phyloP scores from a whole-genome alignment of 1,284 basidiomycete genomes.

The Microbotryum intermedium region DNA sequence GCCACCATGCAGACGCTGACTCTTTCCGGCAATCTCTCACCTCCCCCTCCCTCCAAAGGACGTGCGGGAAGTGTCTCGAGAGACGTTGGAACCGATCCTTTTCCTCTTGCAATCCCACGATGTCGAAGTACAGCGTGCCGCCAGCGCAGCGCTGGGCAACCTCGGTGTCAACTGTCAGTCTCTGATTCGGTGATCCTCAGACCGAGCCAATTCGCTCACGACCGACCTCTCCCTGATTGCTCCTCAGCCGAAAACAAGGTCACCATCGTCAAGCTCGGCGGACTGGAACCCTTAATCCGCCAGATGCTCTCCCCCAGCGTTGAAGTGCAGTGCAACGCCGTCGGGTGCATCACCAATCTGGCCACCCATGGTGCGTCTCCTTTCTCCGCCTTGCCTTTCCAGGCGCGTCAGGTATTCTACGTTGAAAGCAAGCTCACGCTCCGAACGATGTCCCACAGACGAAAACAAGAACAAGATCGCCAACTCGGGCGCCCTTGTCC shows the following conservation, averaged over 20 bases:
- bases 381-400: neutral
- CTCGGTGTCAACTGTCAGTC: conserved; percentile 91
- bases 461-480: conserved; percentile 99
- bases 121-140: conserved; percentile 96
- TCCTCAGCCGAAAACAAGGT: conserved; percentile 90
- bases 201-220: neutral
- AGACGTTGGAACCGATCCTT: conserved; percentile 96
- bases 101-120: conserved; percentile 97
- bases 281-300: conserved; percentile 92
- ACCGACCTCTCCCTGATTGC: neutral
- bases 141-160: conserved; percentile 96
- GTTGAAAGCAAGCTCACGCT: neutral
- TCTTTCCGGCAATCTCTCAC: neutral
- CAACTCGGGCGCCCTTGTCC: conserved; percentile 94
- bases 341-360: conserved; percentile 97
- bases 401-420: no score
- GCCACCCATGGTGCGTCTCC: conserved; percentile 78
- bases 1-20: neutral
- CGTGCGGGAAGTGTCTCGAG: conserved; percentile 89
- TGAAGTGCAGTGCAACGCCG: conserved; percentile 99
- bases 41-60: conserved; percentile 46
- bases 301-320: conserved; percentile 99
- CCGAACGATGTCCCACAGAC: conserved; percentile 45
- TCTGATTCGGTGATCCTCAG: neutral
- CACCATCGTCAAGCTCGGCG: conserved; percentile 94